phyloP scores from a whole-genome alignment of 345 rosid genomes.

The Dimocarpus longan region DNA sequence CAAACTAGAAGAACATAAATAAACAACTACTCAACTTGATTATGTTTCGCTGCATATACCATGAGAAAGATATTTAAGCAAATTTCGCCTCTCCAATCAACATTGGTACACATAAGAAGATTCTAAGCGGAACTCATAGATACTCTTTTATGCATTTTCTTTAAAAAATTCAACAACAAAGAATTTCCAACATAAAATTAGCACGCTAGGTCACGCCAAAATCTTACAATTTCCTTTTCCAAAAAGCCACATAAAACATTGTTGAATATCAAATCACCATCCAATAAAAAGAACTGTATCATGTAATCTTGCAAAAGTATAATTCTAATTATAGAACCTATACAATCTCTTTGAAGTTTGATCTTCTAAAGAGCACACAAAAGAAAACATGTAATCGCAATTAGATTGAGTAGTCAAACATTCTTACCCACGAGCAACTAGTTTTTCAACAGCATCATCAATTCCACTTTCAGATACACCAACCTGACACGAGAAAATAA shows the following conservation, averaged over 20 bases:
- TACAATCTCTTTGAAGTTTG: neutral
- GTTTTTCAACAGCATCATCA: slow-evolving; percentile 87
- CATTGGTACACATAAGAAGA: neutral
- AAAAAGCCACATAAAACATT: slow-evolving; percentile 1
- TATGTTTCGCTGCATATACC: slow-evolving; percentile 1
- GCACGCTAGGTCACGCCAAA: neutral
- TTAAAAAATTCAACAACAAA: neutral
- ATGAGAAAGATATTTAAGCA: slow-evolving; percentile 15
- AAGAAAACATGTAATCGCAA: slow-evolving; percentile 7
- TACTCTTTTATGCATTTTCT: slow-evolving; percentile 1
- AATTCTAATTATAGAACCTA: neutral
- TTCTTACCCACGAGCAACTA: slow-evolving; percentile 89
- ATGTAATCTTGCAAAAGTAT: neutral
- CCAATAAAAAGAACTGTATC: neutral
- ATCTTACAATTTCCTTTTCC: neutral
- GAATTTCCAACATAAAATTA: neutral
- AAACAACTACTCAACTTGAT: slow-evolving; percentile 7
- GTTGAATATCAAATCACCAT: neutral
- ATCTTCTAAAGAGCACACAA: slow-evolving; percentile 1
- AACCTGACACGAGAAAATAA: slow-evolving; percentile 50
- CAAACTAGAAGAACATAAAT: slow-evolving; percentile 8
- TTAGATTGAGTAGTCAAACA: slow-evolving; percentile 1
- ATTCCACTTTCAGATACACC: slow-evolving; percentile 87
- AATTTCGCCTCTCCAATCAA: slow-evolving; percentile 18
- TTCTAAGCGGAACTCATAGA: neutral